A percentile compares a stretch with the other conserved stretches of the same genome.
These are phyloP conservation scores for Phytophthora brassicae DNA, from an alignment of 352 stramenopile species.

Conservation along the genomic window DNA sequence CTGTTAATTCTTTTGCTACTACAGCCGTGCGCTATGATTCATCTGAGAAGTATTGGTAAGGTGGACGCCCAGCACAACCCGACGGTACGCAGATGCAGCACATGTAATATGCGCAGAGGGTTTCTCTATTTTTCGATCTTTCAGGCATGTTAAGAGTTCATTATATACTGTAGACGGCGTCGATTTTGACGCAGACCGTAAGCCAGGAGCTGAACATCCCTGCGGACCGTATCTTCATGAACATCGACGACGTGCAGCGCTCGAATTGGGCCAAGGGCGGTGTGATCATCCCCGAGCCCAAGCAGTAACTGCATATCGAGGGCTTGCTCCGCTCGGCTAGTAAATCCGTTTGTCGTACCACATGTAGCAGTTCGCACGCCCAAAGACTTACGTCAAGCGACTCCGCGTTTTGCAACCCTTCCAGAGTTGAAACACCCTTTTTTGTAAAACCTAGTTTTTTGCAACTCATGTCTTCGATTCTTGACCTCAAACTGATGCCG, in stretches of 20 bases:
- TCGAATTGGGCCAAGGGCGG: constrained; percentile 51
- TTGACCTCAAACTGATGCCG: no score
- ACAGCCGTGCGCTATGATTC: constrained; percentile 62
- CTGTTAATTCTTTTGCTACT: constrained; percentile 3
- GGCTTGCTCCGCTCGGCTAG: background rate
- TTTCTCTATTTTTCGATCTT: no score
- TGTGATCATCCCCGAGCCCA: constrained; percentile 36
- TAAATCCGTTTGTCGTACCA: no score
- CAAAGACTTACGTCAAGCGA: no score
- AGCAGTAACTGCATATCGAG: constrained; percentile 18
- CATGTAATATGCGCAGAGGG: no score
- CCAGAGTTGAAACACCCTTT: no score
- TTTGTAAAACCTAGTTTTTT: no score
- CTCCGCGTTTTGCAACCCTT: no score
- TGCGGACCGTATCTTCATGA: constrained; percentile 55
- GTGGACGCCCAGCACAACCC: constrained; percentile 51
- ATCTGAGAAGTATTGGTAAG: constrained; percentile 52
- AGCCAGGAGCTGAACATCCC: constrained; percentile 44
- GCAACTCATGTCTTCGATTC: no score
- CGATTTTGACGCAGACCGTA: constrained; percentile 42
- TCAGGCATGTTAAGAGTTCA: no score
- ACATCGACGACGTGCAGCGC: constrained; percentile 48
- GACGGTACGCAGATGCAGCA: constrained; percentile 26
- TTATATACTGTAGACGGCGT: constrained; percentile 41
- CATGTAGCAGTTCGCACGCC: no score